These are phyloP conservation scores for Fusarium cyanostomum DNA, from an alignment of 2,329 filamentous ascomycete species.

Conservation along the genomic window DNA sequence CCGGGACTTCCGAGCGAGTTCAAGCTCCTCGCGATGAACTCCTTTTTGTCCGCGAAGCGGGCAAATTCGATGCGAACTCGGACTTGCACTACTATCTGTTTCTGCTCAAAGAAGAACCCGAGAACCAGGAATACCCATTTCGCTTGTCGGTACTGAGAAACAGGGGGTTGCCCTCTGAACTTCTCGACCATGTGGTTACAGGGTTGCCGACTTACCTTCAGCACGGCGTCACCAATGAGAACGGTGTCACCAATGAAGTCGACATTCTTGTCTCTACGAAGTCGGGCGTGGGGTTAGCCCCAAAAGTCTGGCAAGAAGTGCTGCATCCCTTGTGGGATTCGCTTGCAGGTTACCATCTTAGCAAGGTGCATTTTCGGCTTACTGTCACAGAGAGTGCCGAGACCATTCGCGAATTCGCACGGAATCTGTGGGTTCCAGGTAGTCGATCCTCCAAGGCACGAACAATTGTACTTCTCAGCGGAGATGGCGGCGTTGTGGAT, in stretches of 20 bases:
- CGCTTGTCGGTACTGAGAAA: constrained; percentile 43
- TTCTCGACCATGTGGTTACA: constrained; percentile 50
- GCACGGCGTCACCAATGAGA: constrained; percentile 28
- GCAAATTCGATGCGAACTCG: not conserved
- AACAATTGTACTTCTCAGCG: constrained; percentile 81
- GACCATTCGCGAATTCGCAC: constrained; percentile 72
- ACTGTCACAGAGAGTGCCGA: constrained; percentile 70
- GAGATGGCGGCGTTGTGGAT: constrained; percentile 88
- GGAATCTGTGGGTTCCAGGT: constrained; percentile 47
- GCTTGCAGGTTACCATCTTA: constrained; percentile 42
- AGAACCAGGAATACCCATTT: constrained; percentile 41
- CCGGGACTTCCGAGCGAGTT: constrained; percentile 15
- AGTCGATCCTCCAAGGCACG: constrained; percentile 44
- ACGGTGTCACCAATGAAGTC: constrained; percentile 47
- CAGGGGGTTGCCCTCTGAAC: constrained; percentile 48
- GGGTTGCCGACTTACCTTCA: constrained; percentile 52
- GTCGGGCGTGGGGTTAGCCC: constrained; percentile 70
- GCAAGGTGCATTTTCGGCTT: constrained; percentile 45
- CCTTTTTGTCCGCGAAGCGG: constrained; percentile 40
- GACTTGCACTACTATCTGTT: constrained; percentile 48
- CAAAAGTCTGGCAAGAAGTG: constrained; percentile 63
- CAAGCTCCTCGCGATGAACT: constrained; percentile 40
- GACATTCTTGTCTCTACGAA: constrained; percentile 74
- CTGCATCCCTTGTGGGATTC: constrained; percentile 64
- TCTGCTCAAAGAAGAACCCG: constrained; percentile 50